Conservation (phyloP, 2,329 filamentous ascomycete species). For the Penicillium palitans region DNA sequence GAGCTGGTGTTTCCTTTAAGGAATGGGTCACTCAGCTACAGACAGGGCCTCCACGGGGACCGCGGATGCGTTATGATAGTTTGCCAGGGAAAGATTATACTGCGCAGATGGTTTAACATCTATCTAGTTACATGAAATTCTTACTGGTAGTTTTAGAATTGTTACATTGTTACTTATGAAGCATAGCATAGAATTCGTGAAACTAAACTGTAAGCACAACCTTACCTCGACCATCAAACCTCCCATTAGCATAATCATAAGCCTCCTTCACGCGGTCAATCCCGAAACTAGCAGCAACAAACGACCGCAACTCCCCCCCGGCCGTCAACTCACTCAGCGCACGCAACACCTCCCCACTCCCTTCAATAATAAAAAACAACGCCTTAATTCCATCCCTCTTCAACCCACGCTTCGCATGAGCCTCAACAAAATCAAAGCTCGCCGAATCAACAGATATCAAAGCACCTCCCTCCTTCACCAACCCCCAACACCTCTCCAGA, state of each 20-base stretch:
- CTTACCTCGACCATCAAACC: constrained; percentile 24
- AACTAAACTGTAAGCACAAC: constrained; percentile 24
- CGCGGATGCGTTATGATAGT: background rate
- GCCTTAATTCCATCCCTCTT: constrained; percentile 21
- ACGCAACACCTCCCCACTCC: constrained; percentile 15
- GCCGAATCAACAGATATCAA: constrained; percentile 32
- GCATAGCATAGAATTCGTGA: background rate
- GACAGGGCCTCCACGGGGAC: background rate
- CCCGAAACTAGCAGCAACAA: constrained; percentile 23
- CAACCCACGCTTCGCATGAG: constrained; percentile 23
- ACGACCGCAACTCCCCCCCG: constrained; percentile 15
- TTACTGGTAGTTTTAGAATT: background rate
- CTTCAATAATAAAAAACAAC: constrained; percentile 27
- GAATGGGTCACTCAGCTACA: background rate
- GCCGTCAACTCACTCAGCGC: constrained; percentile 16
- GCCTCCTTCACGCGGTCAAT: constrained; percentile 20
- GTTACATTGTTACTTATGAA: background rate
- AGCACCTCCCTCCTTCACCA: constrained; percentile 18
- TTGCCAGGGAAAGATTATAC: background rate
- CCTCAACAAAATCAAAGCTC: constrained; percentile 30
- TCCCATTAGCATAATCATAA: constrained; percentile 23
- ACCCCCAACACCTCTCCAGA: constrained; percentile 24
- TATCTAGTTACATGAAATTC: background rate
- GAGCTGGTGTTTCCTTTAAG: background rate
- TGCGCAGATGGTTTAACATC: background rate